These are phyloP conservation scores for Plasmodium yoelii DNA, from an alignment of 169 alveolate genomes.

Conservation along the genomic window DNA sequence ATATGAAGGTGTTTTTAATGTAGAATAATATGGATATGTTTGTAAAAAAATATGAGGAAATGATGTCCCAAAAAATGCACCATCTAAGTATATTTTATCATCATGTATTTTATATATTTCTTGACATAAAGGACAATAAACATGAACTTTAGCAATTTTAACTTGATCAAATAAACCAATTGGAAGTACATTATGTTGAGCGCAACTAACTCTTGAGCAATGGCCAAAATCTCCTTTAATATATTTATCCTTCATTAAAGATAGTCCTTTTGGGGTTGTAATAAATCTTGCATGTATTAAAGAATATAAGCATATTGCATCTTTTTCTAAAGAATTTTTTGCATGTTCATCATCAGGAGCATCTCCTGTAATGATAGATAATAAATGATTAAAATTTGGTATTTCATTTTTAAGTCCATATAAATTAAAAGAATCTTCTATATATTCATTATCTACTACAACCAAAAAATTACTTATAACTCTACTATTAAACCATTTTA, in stretches of 20 bases:
- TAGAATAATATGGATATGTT: constrained; percentile 91
- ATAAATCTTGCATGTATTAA: constrained; percentile 96
- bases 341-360: constrained; percentile 87
- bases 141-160: constrained; percentile 93
- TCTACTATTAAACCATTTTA: constrained; percentile 72
- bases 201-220: constrained; percentile 98
- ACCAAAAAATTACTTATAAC: constrained; percentile 61
- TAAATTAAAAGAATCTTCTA: constrained; percentile 83
- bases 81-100: constrained; percentile 94
- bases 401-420: constrained; percentile 81
- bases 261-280: constrained; percentile 93
- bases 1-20: constrained; percentile 87
- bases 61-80: constrained; percentile 96
- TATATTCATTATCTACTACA: constrained; percentile 84
- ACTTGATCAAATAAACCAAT: constrained; percentile 95
- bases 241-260: constrained; percentile 94
- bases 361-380: constrained; percentile 84
- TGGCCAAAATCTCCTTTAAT: constrained; percentile 96
- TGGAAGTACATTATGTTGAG: constrained; percentile 95
- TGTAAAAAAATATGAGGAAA: constrained; percentile 94
- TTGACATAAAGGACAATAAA: constrained; percentile 97
- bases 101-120: constrained; percentile 91
- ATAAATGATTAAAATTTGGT: constrained; percentile 80
- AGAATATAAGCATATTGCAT: constrained; percentile 95
- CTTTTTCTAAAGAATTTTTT: constrained; percentile 83